phyloP scores from a whole-genome alignment of 129 eudicot genomes.

The Escallonia rubra region DNA sequence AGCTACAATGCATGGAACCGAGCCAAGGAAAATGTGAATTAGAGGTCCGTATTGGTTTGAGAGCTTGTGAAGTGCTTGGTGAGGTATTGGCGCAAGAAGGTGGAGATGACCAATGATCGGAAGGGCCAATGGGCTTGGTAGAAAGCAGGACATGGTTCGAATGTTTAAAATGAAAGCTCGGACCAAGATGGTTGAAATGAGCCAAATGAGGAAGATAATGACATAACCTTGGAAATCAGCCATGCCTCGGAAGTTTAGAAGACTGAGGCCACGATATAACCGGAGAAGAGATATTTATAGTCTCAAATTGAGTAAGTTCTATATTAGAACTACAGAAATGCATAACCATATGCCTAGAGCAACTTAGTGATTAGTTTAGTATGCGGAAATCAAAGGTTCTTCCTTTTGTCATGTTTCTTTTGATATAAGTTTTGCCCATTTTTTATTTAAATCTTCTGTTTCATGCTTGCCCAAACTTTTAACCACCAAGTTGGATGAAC shows the following conservation, averaged over 20 bases:
- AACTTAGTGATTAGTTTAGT: too few relatives aligned
- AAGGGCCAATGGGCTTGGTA: constrained; percentile 45
- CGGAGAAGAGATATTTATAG: background rate
- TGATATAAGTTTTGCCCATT: too few relatives aligned
- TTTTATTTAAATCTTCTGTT: too few relatives aligned
- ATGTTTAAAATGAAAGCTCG: constrained; percentile 5
- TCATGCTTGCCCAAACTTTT: too few relatives aligned
- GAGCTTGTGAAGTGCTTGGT: constrained; percentile 58
- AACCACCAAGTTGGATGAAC: too few relatives aligned
- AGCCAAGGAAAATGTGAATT: constrained; percentile 46
- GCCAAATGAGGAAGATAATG: constrained; percentile 33
- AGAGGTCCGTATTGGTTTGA: constrained; percentile 41
- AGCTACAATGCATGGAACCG: constrained; percentile 46
- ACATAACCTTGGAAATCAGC: constrained; percentile 31
- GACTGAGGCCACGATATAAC: background rate
- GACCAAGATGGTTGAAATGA: constrained; percentile 23
- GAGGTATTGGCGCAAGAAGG: constrained; percentile 57
- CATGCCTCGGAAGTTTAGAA: constrained; percentile 21
- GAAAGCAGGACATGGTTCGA: constrained; percentile 25
- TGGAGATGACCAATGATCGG: constrained; percentile 71
- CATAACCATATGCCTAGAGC: too few relatives aligned
- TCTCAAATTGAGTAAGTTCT: too few relatives aligned
- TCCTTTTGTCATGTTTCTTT: too few relatives aligned
- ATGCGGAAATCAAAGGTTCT: too few relatives aligned
- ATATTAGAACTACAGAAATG: too few relatives aligned